Evolutionary conservation across 805 yeast species (phyloP).

Genomic region (Starmerella riodocensis): DNA sequence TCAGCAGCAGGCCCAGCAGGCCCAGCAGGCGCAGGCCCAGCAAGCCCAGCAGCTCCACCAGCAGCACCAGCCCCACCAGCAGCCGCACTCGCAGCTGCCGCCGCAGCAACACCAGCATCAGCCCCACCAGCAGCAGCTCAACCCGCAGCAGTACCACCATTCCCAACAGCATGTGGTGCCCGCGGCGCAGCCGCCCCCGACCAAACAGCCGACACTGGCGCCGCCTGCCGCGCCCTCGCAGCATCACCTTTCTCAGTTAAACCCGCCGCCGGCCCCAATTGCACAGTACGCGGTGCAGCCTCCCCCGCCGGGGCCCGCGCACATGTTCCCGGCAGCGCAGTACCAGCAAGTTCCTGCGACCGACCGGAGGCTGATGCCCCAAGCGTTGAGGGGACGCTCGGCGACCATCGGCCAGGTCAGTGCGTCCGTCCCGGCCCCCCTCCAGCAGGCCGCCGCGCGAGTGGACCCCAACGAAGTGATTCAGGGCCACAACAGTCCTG

Average conservation of each 20-base stretch:
- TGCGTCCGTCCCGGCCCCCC: slow-evolving; percentile 30
- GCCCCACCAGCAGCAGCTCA: slow-evolving; percentile 1
- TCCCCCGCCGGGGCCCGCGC: not conserved
- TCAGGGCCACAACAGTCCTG: slow-evolving; percentile 31
- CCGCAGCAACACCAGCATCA: slow-evolving; percentile 3
- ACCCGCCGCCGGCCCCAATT: no score
- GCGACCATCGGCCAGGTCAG: slow-evolving; percentile 30
- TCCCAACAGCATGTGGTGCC: slow-evolving; percentile 1
- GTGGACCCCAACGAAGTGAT: slow-evolving; percentile 30
- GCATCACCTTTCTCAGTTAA: no score
- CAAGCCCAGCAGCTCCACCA: slow-evolving; percentile 13
- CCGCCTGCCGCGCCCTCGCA: no score
- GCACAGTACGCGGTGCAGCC: not conserved
- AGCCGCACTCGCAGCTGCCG: not conserved
- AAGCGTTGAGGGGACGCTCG: slow-evolving; percentile 23
- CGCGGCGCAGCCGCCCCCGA: not conserved
- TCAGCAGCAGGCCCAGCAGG: slow-evolving; percentile 16
- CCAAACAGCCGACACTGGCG: no score
- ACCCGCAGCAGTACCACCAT: slow-evolving; percentile 4
- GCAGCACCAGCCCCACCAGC: slow-evolving; percentile 1
- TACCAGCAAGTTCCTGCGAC: not conserved
- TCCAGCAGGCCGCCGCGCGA: slow-evolving; percentile 32
- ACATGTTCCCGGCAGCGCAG: not conserved
- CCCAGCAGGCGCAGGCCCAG: not conserved
- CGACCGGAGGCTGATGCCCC: not conserved